Base-by-base conservation (phyloP, 106 monocot genomes). In the Dactylorhiza incarnata region DNA sequence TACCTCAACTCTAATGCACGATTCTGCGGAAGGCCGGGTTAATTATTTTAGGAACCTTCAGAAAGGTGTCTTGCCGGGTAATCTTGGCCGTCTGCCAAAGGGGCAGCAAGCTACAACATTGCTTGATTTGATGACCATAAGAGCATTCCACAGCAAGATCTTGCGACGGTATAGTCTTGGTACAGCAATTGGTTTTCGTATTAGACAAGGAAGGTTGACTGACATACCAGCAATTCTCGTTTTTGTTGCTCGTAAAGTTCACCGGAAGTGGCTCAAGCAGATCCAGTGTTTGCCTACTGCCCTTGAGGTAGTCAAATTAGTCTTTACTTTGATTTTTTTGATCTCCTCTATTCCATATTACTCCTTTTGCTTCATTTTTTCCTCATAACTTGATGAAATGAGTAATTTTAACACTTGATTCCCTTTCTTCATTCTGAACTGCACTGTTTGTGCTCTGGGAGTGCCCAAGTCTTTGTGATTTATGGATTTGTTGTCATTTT, bases 121-220 rank as follows among this genome's bases (percentile, higher is more conserved):
- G 70, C 91, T 99, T 74, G 99, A 99, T 43, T 81, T 99, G 75
- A 99, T 99, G 99, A 99, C 94, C 24, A 88, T 91, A 77, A 80
- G 99, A 88, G 99, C 99, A 67, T 99, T 92, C 48, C 99, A 99
- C 56, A 99, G 99, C 89, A 99, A 99, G 77, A 88, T 99, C 12
- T 83, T 99, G 76, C 91, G 94, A 15, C 81, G 99, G 23, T 91
- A 79, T 53, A 99, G 94, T 83, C 87, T 99, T 67, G 91, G 94
- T 13, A 94, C 99, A 63, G 99, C 99, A 14, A 83, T 99, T 73
- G 99, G 99, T 46, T 99, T 91, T 81, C 82, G 99, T 15, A 99
- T 99, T 45, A 87, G 85, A 68, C 76, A 82, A 81, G 99, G 99
- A 6, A 73, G 29, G 58, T 76, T 99, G 67, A 99, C 99, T 19